A percentile compares a stretch with the other conserved stretches of the same genome.
Conservation (phyloP, 129 eudicot genomes). For the Centrapalus pauciflorus region DNA sequence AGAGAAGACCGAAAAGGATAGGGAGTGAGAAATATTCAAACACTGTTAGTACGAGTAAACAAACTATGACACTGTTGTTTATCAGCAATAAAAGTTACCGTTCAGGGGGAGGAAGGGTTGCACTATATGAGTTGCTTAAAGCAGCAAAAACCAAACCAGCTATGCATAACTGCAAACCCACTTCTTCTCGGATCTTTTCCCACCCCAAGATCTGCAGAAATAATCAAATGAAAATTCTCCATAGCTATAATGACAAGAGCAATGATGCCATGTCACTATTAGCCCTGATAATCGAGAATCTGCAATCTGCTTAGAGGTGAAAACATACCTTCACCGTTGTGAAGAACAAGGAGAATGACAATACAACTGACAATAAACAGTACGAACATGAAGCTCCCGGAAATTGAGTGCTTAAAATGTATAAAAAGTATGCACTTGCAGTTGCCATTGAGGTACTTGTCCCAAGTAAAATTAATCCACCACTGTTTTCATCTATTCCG, state of each 20-base stretch:
- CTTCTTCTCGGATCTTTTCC: conserved; percentile 41
- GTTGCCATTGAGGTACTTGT: conserved; percentile 90
- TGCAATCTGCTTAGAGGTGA: background rate
- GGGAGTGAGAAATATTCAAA: background rate
- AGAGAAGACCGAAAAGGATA: background rate
- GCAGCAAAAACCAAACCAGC: conserved; percentile 67
- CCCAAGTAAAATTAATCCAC: conserved; percentile 58
- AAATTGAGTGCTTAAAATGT: conserved; percentile 64
- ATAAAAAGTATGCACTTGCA: conserved; percentile 91
- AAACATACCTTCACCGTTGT: conserved; percentile 61
- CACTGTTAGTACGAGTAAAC: background rate
- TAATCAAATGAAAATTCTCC: background rate
- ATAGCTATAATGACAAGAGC: background rate
- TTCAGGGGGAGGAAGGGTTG: conserved; percentile 42
- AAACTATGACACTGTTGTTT: background rate
- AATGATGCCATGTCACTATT: background rate
- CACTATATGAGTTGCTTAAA: conserved; percentile 62
- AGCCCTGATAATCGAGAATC: background rate
- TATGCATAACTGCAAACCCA: conserved; percentile 61
- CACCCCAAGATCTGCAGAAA: conserved; percentile 59
- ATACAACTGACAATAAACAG: conserved; percentile 64
- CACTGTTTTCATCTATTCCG: conserved; percentile 41
- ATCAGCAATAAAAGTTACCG: conserved; percentile 41
- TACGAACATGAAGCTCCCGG: conserved; percentile 75
- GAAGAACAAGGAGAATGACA: conserved; percentile 80